phyloP scores from a whole-genome alignment of 805 yeast species.

The Saccharomycopsis synnaedendra region DNA sequence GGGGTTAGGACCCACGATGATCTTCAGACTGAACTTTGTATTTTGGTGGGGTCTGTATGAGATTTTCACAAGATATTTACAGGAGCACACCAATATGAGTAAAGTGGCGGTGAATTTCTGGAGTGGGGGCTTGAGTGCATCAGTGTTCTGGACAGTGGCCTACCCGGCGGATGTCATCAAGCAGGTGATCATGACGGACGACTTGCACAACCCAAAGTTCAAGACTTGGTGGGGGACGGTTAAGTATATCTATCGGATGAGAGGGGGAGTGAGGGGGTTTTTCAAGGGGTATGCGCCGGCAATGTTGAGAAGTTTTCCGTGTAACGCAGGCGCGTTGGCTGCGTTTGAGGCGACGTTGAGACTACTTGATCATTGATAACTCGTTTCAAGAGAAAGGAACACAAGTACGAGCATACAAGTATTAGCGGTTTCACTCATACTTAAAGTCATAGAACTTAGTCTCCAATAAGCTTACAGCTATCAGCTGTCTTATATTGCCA shows the following conservation, averaged over 20 bases:
- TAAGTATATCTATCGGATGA: constrained; percentile 46
- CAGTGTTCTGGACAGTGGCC: constrained; percentile 82
- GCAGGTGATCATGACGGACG: constrained; percentile 75
- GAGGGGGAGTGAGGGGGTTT: constrained; percentile 55
- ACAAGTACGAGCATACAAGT: no score
- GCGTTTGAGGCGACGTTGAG: constrained; percentile 83
- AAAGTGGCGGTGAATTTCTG: constrained; percentile 73
- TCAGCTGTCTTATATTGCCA: no score
- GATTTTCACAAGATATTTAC: constrained; percentile 58
- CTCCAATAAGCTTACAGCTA: no score
- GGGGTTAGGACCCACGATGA: constrained; percentile 77
- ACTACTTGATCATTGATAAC: constrained; percentile 3
- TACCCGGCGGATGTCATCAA: constrained; percentile 85
- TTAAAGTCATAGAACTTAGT: no score
- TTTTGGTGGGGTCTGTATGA: constrained; percentile 96
- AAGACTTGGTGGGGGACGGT: constrained; percentile 66
- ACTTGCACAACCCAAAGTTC: constrained; percentile 59
- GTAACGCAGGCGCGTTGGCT: constrained; percentile 87
- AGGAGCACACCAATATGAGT: constrained; percentile 50
- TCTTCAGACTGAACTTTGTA: constrained; percentile 76
- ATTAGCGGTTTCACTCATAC: no score
- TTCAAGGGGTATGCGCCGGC: constrained; percentile 75
- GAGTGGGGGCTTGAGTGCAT: constrained; percentile 84
- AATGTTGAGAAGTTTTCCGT: constrained; percentile 77
- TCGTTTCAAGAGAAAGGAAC: not conserved